Percentiles rank a stretch among this genome's conserved stretches.
phyloP scores from a whole-genome alignment of 2,329 filamentous ascomycete species.

The Tricladium varicosporioides region DNA sequence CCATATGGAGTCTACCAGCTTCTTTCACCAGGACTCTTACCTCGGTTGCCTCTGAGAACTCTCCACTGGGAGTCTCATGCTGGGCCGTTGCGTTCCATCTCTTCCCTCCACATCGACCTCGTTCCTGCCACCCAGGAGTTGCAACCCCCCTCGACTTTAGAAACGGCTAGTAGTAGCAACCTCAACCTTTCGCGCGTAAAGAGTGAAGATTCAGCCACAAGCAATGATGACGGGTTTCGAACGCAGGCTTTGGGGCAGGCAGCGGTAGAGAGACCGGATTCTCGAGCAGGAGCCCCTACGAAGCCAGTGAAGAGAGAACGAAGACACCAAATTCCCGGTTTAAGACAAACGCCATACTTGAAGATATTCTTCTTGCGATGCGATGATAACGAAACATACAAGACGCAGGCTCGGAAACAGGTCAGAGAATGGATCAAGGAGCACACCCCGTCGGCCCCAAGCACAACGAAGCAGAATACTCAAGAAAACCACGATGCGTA shows the following conservation, averaged over 20 bases:
- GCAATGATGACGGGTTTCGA: constrained; percentile 58
- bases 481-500: constrained; percentile 95
- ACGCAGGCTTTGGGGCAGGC: constrained; percentile 50
- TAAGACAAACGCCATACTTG: constrained; percentile 89
- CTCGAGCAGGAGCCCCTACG: constrained; percentile 14
- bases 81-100: constrained; percentile 87
- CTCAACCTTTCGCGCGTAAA: constrained; percentile 35
- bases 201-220: constrained; percentile 36
- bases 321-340: constrained; percentile 90
- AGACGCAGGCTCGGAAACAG: constrained; percentile 70
- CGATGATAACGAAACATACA: constrained; percentile 95
- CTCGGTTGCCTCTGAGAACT: constrained; percentile 81
- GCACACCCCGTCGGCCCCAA: constrained; percentile 60
- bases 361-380: constrained; percentile 88
- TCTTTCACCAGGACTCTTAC: constrained; percentile 72
- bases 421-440: constrained; percentile 90
- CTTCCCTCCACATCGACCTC: constrained; percentile 86
- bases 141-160: constrained; percentile 35
- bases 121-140: constrained; percentile 54
- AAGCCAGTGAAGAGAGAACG: constrained; percentile 50
- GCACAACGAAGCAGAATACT: constrained; percentile 54
- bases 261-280: constrained; percentile 26
- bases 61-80: constrained; percentile 96
- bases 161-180: constrained; percentile 34
- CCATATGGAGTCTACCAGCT: constrained; percentile 85